These are phyloP conservation scores for Jackrogersella minutella DNA, from an alignment of 495 filamentous ascomycete genomes.

Conservation along the genomic window DNA sequence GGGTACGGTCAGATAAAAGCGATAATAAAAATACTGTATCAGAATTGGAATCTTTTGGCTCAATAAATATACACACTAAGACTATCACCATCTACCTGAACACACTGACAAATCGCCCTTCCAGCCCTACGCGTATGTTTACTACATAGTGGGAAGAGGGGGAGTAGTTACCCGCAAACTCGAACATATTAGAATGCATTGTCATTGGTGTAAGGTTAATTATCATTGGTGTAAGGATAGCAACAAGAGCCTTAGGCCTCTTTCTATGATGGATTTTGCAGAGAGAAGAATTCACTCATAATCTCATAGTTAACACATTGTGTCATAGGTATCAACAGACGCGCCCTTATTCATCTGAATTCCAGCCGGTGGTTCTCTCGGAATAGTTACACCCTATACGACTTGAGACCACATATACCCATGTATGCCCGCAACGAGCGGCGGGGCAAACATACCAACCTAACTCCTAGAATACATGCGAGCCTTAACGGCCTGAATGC, in stretches of 20 bases:
- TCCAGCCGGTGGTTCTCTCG: slow-evolving; percentile 7
- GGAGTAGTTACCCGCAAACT: neutral
- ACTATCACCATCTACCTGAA: neutral
- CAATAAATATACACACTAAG: no score
- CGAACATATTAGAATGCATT: no score
- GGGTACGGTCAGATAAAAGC: no score
- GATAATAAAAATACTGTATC: no score
- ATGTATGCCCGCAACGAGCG: slow-evolving; percentile 23
- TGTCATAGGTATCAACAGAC: slow-evolving; percentile 19
- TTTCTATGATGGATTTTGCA: neutral
- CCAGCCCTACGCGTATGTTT: slow-evolving; percentile 15
- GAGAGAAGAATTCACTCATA: slow-evolving; percentile 7
- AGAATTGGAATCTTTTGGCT: slow-evolving; percentile 8
- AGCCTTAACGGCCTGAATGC: neutral
- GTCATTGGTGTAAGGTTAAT: neutral
- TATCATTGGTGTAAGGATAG: neutral
- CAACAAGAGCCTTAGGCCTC: neutral
- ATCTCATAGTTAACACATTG: slow-evolving; percentile 14
- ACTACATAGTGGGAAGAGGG: neutral
- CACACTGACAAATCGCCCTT: neutral
- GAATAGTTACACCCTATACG: slow-evolving; percentile 7
- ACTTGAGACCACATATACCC: neutral
- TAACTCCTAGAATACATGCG: slow-evolving; percentile 33
- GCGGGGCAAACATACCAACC: slow-evolving; percentile 16
- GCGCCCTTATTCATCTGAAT: slow-evolving; percentile 1